Base-by-base conservation (phyloP, 345 rosid genomes). In the Eutrema yunnanense region DNA sequence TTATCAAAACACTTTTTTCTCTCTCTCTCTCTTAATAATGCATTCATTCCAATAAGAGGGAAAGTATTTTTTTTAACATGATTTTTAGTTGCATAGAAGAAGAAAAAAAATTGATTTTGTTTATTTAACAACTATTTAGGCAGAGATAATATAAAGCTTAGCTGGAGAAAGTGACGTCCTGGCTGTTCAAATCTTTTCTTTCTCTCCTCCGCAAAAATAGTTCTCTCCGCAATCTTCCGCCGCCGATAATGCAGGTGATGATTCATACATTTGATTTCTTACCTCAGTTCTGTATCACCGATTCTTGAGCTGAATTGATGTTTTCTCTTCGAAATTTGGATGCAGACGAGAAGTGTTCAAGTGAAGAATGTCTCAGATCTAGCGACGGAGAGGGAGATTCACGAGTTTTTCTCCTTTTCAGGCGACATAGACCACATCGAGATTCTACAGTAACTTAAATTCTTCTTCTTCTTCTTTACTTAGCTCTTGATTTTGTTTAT, bases 321-420 rank as follows among this genome's bases (percentile, higher is more conserved):
- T 3, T 52, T 52, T 11, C 8, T 16, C 10, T 67, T 59, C 8
- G 29, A 46, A 73, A 34, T 51, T 46, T 6, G 4, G 49, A 56
- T 38, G 59, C 46, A 84, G 88, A 84, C 93, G 49, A 90, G 97
- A 81, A 90, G 93, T 36, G 96, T 95, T 37, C 83, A 85, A 78
- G 99, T 95, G 54, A 80, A 79, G 82, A 79, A 85, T 49, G 63
- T 95, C 10, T 95, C 99, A 80, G 99, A 95, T 95, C 97, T 95
- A 81, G 96, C 96, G 0, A 90, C 81, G 13, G 96, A 90, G 86
- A 85, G 96, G n/a, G 99, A 95, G 88, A 85, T 92, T 88, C 90
- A 86, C 69, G 99, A 95, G 87, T 95, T 95, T 79, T 95, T 95
- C 87, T 95, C 99, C 43, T 92, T 90, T 76, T 87, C 99, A 37